Conservation (phyloP, 2,329 filamentous ascomycete species). For the Aspergillus nomiae region DNA sequence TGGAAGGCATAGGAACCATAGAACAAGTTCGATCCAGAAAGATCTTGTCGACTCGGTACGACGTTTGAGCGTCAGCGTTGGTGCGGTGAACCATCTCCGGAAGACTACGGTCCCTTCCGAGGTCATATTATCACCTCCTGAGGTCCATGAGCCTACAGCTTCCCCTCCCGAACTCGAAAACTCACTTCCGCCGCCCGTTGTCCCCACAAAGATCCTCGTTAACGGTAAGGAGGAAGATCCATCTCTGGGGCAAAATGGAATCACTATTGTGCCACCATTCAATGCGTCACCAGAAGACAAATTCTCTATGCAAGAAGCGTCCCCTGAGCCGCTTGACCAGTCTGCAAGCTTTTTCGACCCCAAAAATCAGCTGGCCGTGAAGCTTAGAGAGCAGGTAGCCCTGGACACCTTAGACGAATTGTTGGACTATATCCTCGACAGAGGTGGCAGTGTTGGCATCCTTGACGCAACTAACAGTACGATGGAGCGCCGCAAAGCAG, state of each 20-base stretch:
- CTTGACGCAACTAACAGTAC: constrained; percentile 98
- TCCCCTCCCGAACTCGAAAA: constrained; percentile 30
- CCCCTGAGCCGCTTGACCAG: constrained; percentile 71
- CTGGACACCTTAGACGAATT: constrained; percentile 91
- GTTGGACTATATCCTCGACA: constrained; percentile 80
- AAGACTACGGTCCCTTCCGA: constrained; percentile 18
- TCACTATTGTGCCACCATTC: constrained; percentile 28
- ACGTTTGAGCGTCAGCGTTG: constrained; percentile 43
- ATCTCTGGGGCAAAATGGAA: constrained; percentile 19
- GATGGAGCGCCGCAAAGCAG: constrained; percentile 75
- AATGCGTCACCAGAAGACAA: constrained; percentile 26
- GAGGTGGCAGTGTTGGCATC: constrained; percentile 87
- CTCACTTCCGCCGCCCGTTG: constrained; percentile 40
- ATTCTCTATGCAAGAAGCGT: constrained; percentile 27
- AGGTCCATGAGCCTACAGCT: constrained; percentile 20
- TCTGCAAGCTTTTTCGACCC: constrained; percentile 94
- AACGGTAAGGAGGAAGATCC: constrained; percentile 54
- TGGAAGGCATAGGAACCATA: constrained; percentile 18
- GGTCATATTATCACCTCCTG: constrained; percentile 18
- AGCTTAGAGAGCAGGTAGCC: constrained; percentile 86
- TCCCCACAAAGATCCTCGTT: constrained; percentile 59
- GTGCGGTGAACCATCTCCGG: constrained; percentile 25
- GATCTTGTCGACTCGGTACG: constrained; percentile 48
- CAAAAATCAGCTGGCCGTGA: constrained; percentile 76
- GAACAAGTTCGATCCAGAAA: constrained; percentile 38